These are phyloP conservation scores for Aspergillus latus DNA, from an alignment of 2,329 filamentous ascomycete species.

Conservation along the genomic window DNA sequence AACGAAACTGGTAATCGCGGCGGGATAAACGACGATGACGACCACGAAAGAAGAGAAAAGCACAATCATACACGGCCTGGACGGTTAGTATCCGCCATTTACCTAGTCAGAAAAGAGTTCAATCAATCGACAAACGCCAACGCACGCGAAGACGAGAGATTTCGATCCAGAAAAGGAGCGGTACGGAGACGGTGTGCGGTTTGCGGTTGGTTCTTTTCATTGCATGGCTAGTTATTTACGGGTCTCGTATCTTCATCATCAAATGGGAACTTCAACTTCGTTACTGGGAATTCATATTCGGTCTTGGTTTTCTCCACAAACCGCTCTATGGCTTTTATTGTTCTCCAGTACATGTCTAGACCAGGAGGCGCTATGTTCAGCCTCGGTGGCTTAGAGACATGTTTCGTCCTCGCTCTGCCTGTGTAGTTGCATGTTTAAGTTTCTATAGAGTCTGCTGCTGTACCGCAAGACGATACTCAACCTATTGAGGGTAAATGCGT, in stretches of 20 bases:
- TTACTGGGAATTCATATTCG: slow-evolving; percentile 12
- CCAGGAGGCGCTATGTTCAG: too few species aligned
- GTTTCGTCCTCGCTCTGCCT: too few species aligned
- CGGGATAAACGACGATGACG: slow-evolving; percentile 12
- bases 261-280: slow-evolving; percentile 19
- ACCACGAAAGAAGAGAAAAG: slow-evolving; percentile 14
- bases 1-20: slow-evolving; percentile 6
- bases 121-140: slow-evolving; percentile 10
- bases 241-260: slow-evolving; percentile 17
- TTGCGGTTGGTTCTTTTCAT: slow-evolving; percentile 9
- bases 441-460: too few species aligned
- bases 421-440: too few species aligned
- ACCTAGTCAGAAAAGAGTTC: slow-evolving; percentile 6
- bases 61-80: slow-evolving; percentile 3
- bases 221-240: slow-evolving; percentile 16
- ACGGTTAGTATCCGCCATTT: slow-evolving; percentile 6
- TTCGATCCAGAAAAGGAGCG: slow-evolving; percentile 15
- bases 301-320: background rate
- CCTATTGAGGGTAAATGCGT: too few species aligned
- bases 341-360: too few species aligned
- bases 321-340: too few species aligned
- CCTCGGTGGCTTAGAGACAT: too few species aligned
- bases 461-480: too few species aligned
- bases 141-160: slow-evolving; percentile 10
- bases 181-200: slow-evolving; percentile 1